Evolutionary conservation across 75 land plant species (phyloP).

Genomic region (Pseudotsuga menziesii): DNA sequence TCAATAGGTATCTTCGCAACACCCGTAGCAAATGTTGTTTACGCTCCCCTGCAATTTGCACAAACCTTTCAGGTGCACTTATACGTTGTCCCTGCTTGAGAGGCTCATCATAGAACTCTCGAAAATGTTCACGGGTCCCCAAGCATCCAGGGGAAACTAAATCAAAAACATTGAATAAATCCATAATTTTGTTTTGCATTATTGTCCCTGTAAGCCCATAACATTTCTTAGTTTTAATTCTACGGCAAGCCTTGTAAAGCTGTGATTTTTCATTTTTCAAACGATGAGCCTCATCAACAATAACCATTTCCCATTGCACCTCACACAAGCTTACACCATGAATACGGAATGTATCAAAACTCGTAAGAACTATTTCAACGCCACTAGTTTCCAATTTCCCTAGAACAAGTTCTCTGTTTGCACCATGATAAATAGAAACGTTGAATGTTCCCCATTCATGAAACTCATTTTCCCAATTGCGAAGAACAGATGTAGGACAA

Average conservation of each 20-base stretch:
- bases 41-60: conserved; percentile 67
- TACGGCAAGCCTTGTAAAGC: conserved; percentile 61
- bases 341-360: conserved; percentile 91
- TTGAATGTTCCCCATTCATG: conserved; percentile 76
- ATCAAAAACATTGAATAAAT: conserved; percentile 88
- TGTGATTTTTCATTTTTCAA: conserved; percentile 94
- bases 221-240: conserved; percentile 63
- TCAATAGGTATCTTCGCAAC: conserved; percentile 55
- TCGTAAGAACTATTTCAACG: conserved; percentile 75
- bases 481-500: conserved; percentile 89
- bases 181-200: conserved; percentile 93
- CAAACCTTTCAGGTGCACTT: conserved; percentile 84
- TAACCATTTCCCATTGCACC: conserved; percentile 76
- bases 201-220: conserved; percentile 95
- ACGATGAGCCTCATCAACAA: conserved; percentile 97
- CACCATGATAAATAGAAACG: conserved; percentile 78
- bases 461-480: conserved; percentile 92
- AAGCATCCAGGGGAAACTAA: conserved; percentile 86
- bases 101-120: conserved; percentile 87
- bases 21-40: conserved; percentile 63
- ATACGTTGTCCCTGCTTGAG: conserved; percentile 92
- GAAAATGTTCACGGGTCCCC: conserved; percentile 87
- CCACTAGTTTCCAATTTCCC: conserved; percentile 50
- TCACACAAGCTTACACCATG: conserved; percentile 47
- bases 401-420: conserved; percentile 76